phyloP scores from a whole-genome alignment of 148 eudicot species.

The Salicornia ramosissima region DNA sequence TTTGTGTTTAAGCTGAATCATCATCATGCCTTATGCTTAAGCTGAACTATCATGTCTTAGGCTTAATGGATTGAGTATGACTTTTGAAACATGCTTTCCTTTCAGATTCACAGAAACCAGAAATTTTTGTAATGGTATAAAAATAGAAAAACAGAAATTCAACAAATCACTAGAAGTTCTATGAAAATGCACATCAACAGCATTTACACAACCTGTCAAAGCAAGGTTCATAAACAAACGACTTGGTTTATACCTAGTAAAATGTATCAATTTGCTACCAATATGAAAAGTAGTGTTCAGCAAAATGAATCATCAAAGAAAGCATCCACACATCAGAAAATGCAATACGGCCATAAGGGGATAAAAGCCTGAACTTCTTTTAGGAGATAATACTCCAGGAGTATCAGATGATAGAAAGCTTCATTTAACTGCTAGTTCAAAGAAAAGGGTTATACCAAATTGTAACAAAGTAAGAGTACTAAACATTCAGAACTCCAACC shows the following conservation, averaged over 20 bases:
- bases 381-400: not conserved
- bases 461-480: not conserved
- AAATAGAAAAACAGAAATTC: too few relatives aligned
- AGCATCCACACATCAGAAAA: not conserved
- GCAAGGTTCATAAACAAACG: not conserved
- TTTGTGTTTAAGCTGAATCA: too few relatives aligned
- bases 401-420: slow-evolving; percentile 3
- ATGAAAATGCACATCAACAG: not conserved
- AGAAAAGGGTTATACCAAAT: not conserved
- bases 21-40: too few relatives aligned
- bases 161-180: too few relatives aligned
- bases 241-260: not conserved
- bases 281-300: not conserved
- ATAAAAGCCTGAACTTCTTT: not conserved
- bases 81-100: not conserved
- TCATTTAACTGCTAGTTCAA: not conserved
- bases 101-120: not conserved
- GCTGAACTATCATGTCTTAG: too few relatives aligned
- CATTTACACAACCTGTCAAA: not conserved
- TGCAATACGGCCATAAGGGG: not conserved
- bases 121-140: not conserved
- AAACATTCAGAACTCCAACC: slow-evolving; percentile 1
- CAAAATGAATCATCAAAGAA: not conserved
- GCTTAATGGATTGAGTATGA: too few relatives aligned
- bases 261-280: not conserved